Evolutionary conservation across 2,329 filamentous ascomycete genomes (phyloP).

Genomic region (Gyromitra esculenta): DNA sequence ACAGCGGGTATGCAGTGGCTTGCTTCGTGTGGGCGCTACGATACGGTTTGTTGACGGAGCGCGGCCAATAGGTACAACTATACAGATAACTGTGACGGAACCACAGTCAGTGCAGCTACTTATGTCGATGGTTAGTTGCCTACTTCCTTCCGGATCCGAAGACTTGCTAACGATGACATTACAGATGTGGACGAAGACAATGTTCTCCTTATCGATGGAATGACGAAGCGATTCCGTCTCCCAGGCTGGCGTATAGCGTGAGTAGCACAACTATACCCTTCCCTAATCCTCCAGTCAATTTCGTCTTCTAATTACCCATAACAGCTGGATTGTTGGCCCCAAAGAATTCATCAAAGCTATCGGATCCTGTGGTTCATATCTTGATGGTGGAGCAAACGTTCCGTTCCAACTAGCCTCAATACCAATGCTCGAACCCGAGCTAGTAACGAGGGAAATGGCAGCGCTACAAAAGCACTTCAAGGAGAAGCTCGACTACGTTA

Average conservation of each 20-base stretch:
- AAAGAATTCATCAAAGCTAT: slow-evolving; percentile 97
- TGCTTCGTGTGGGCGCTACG: not conserved
- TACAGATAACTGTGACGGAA: slow-evolving; percentile 87
- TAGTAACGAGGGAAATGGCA: slow-evolving; percentile 85
- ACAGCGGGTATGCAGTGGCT: slow-evolving; percentile 64
- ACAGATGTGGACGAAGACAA: slow-evolving; percentile 65
- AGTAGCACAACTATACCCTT: not conserved
- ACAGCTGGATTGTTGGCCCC: slow-evolving; percentile 84
- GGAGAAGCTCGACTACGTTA: slow-evolving; percentile 91
- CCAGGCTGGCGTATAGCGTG: slow-evolving; percentile 91
- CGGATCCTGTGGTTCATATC: slow-evolving; percentile 89
- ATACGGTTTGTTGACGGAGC: not conserved
- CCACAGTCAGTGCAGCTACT: slow-evolving; percentile 85
- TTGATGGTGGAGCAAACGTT: slow-evolving; percentile 92
- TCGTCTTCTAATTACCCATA: not conserved
- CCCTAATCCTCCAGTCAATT: not conserved
- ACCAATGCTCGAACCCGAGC: slow-evolving; percentile 85
- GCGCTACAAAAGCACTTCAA: slow-evolving; percentile 90
- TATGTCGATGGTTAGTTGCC: slow-evolving; percentile 83
- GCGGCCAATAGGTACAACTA: slow-evolving; percentile 78
- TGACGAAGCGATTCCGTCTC: slow-evolving; percentile 95
- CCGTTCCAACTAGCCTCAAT: slow-evolving; percentile 95
- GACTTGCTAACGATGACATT: slow-evolving; percentile 30
- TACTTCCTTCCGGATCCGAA: not conserved
- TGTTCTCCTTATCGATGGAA: slow-evolving; percentile 91